phyloP scores from a whole-genome alignment of 163 green algal genomes.

The Scenedesmus sp. region DNA sequence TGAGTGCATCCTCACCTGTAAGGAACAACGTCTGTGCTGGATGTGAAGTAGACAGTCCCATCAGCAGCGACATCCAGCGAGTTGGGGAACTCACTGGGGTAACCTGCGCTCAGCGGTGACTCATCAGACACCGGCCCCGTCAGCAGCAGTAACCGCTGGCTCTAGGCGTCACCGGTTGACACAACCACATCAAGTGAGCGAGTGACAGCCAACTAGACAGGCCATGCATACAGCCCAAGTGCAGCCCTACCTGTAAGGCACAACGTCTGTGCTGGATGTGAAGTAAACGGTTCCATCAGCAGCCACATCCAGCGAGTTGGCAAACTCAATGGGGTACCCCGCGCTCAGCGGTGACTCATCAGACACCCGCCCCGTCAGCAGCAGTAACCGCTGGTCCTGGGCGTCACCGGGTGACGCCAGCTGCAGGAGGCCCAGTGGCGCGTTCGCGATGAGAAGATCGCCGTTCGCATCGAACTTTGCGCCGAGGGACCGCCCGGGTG shows the following conservation, averaged over 20 bases:
- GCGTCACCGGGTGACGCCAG: constrained; percentile 10
- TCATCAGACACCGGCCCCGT: constrained; percentile 6
- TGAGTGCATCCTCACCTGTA: not conserved
- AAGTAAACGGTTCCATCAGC: constrained; percentile 6
- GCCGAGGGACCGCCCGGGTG: not conserved
- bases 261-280: not conserved
- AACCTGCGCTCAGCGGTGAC: not conserved
- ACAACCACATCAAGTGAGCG: not conserved
- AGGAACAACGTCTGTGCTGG: not conserved
- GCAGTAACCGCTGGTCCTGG: not conserved
- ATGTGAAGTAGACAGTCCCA: constrained; percentile 15
- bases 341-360: constrained; percentile 13
- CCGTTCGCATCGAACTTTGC: not conserved
- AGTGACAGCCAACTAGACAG: no score
- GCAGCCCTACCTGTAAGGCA: constrained; percentile 1
- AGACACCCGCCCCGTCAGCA: not conserved
- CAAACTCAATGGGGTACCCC: not conserved
- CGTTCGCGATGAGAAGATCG: constrained; percentile 6
- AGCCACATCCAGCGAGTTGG: not conserved
- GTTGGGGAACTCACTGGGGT: not conserved
- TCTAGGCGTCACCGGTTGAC: not conserved
- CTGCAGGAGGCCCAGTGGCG: constrained; percentile 2
- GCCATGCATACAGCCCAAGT: no score
- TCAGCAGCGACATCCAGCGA: not conserved
- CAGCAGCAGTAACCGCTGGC: not conserved